These are phyloP conservation scores for Amanita inopinata DNA, from an alignment of 768 basidiomycete genomes.

Conservation along the genomic window DNA sequence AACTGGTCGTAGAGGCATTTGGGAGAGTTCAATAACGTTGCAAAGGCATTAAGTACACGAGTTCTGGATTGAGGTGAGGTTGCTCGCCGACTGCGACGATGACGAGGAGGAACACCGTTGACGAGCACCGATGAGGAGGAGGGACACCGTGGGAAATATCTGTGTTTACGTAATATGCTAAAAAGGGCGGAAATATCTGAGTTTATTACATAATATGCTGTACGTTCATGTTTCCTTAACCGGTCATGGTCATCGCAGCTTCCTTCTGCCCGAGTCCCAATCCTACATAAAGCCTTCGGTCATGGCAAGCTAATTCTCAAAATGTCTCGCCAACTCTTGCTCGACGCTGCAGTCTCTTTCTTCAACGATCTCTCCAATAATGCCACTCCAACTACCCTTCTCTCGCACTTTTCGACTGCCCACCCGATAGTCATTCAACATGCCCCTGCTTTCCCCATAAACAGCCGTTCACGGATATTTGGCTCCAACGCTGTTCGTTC, in stretches of 20 bases:
- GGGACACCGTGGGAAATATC: not conserved
- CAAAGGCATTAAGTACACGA: slow-evolving; percentile 8
- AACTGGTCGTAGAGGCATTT: slow-evolving; percentile 31
- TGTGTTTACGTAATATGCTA: not conserved
- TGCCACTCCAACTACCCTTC: slow-evolving; percentile 22
- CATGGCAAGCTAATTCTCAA: not conserved
- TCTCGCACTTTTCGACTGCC: slow-evolving; percentile 30
- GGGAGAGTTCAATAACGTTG: slow-evolving; percentile 14
- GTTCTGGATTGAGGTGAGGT: slow-evolving; percentile 16
- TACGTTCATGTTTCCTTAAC: too few species aligned
- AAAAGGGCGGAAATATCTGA: too few species aligned
- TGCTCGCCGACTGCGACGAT: slow-evolving; percentile 24
- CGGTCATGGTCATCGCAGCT: slow-evolving; percentile 16
- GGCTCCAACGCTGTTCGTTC: slow-evolving; percentile 39
- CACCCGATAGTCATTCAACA: slow-evolving; percentile 32
- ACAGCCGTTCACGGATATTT: slow-evolving; percentile 25
- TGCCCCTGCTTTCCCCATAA: slow-evolving; percentile 23
- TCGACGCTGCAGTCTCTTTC: slow-evolving; percentile 24
- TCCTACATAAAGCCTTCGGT: slow-evolving; percentile 8
- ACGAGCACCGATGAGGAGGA: not conserved
- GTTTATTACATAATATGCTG: too few species aligned
- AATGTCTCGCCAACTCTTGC: slow-evolving; percentile 22
- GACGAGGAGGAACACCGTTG: slow-evolving; percentile 11
- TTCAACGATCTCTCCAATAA: slow-evolving; percentile 28
- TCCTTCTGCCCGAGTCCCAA: slow-evolving; percentile 28